These are phyloP conservation scores for Geotrichum armillariae DNA, from an alignment of 1,139 yeast genomes.

Conservation along the genomic window DNA sequence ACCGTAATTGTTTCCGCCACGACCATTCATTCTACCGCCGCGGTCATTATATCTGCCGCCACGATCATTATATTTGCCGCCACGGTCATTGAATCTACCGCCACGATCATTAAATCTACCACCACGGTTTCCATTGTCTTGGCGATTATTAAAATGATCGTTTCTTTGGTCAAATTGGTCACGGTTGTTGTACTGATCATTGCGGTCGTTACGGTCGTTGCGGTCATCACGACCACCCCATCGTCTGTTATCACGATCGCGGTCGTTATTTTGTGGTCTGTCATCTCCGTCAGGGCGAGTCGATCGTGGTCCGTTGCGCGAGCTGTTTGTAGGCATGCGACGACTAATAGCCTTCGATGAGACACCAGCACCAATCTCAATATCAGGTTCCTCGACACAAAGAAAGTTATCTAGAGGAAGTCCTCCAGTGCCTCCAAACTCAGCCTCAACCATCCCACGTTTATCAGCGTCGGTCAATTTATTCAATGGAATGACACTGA, in stretches of 20 bases:
- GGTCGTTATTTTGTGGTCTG: slow-evolving; percentile 29
- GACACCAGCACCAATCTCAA: slow-evolving; percentile 92
- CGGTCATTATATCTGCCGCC: slow-evolving; percentile 4
- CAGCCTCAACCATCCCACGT: slow-evolving; percentile 85
- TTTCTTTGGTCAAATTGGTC: slow-evolving; percentile 9
- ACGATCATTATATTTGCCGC: slow-evolving; percentile 1
- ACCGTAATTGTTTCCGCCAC: slow-evolving; percentile 3
- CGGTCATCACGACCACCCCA: slow-evolving; percentile 12
- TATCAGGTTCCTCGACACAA: slow-evolving; percentile 95
- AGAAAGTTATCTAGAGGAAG: slow-evolving; percentile 77
- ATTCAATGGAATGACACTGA: slow-evolving; percentile 79
- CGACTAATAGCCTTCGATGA: slow-evolving; percentile 79
- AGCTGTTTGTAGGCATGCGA: slow-evolving; percentile 52
- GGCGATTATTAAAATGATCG: slow-evolving; percentile 3
- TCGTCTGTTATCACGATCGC: slow-evolving; percentile 16
- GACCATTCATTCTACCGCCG: too few species aligned
- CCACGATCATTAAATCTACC: slow-evolving; percentile 1
- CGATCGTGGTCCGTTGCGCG: slow-evolving; percentile 82
- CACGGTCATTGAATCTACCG: slow-evolving; percentile 2
- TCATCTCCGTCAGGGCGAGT: slow-evolving; percentile 38
- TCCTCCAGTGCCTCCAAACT: slow-evolving; percentile 98
- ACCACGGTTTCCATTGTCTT: slow-evolving; percentile 9
- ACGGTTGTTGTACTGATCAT: slow-evolving; percentile 13
- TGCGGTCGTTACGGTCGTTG: slow-evolving; percentile 9
- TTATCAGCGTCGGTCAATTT: slow-evolving; percentile 92